Conservation (phyloP, 2,329 filamentous ascomycete species). For the Fusarium newnesense region DNA sequence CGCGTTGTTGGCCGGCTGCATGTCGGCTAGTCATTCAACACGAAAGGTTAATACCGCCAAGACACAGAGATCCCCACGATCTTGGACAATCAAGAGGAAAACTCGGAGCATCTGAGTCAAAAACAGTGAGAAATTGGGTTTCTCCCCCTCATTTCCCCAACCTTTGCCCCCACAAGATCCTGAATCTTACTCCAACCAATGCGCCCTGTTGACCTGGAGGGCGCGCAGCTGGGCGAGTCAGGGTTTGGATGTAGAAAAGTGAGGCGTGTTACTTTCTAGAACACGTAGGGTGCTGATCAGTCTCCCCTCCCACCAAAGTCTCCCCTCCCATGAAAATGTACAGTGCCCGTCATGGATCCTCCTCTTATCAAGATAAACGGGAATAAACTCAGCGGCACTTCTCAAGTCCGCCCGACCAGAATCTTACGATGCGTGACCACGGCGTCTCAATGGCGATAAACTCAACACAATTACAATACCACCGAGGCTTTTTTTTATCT, state of each 20-base stretch:
- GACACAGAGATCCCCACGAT: conserved; percentile 12
- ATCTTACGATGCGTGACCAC: conserved; percentile 6
- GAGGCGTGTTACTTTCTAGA: conserved; percentile 13
- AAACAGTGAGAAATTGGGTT: conserved; percentile 1
- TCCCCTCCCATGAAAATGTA: too few relatives aligned
- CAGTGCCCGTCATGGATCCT: background rate
- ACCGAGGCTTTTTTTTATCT: background rate
- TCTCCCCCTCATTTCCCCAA: conserved; percentile 34
- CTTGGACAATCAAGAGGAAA: conserved; percentile 23
- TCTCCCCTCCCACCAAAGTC: background rate
- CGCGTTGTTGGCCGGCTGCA: background rate
- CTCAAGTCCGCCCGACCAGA: background rate
- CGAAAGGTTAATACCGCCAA: conserved; percentile 16
- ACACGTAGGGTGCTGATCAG: background rate
- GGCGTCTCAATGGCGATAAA: background rate
- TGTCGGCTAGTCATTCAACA: background rate
- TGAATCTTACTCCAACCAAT: conserved; percentile 12
- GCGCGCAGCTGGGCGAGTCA: conserved; percentile 3
- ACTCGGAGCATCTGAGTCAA: conserved; percentile 17
- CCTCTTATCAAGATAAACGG: background rate
- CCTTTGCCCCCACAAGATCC: conserved; percentile 21
- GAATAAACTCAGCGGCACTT: background rate
- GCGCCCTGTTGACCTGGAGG: background rate
- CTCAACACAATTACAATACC: background rate
- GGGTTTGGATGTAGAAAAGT: background rate